Percentiles rank a stretch among this genome's conserved stretches.
These are phyloP conservation scores for Lepidium didymum DNA, from an alignment of 345 rosid genomes.

Conservation along the genomic window DNA sequence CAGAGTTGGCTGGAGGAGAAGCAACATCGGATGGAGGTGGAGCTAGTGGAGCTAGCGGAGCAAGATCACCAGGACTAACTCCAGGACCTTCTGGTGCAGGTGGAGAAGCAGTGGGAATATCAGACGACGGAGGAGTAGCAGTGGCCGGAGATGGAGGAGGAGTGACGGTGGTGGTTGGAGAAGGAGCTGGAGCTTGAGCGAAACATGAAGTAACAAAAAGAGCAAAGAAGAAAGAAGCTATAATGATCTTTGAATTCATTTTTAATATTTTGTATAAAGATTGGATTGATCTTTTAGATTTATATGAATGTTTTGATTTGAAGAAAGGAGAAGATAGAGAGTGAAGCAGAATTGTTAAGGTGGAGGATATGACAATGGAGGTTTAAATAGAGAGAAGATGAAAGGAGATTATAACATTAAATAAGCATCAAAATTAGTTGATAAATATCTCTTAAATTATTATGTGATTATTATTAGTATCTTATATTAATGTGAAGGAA, in stretches of 20 bases:
- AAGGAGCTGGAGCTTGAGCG: constrained; percentile 59
- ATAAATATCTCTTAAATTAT: no score
- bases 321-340: not conserved
- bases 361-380: not conserved
- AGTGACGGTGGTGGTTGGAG: constrained; percentile 29
- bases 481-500: no score
- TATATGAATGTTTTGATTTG: not conserved
- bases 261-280: not conserved
- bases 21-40: constrained; percentile 13
- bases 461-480: no score
- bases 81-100: constrained; percentile 19
- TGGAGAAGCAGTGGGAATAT: constrained; percentile 16
- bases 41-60: no score
- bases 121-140: constrained; percentile 5
- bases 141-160: constrained; percentile 30
- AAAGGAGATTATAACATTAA: no score
- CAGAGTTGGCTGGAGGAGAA: constrained; percentile 9
- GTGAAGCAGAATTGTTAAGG: constrained; percentile 6
- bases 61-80: constrained; percentile 6
- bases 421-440: no score
- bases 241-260: constrained; percentile 42
- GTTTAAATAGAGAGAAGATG: constrained; percentile 1
- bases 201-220: constrained; percentile 54
- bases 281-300: not conserved
- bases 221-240: constrained; percentile 43